Evolutionary conservation across 306 rosid species (phyloP).

Genomic region (Potentilla sterilis): DNA sequence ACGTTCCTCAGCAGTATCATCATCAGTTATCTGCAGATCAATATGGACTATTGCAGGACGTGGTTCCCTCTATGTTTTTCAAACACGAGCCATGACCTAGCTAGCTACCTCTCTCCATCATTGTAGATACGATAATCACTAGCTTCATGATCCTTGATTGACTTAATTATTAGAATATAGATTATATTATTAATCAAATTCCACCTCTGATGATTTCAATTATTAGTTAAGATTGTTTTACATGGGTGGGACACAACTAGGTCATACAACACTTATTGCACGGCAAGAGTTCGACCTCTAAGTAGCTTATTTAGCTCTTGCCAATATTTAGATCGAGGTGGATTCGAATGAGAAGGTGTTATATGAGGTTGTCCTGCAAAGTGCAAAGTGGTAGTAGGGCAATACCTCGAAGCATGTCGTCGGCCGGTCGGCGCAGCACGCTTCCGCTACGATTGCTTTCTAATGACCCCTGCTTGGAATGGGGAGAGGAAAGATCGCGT

Average conservation of each 20-base stretch:
- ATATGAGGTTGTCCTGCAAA: not conserved
- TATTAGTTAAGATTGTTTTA: not conserved
- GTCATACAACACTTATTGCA: not conserved
- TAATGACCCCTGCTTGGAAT: not conserved
- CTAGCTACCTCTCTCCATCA: not conserved
- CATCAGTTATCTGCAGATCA: conserved; percentile 36
- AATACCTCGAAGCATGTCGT: not conserved
- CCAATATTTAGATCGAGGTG: not conserved
- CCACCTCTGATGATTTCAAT: not conserved
- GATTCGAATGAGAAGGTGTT: not conserved
- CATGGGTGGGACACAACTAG: not conserved
- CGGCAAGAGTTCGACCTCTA: not conserved
- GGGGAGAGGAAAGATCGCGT: not conserved
- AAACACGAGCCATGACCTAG: conserved; percentile 47
- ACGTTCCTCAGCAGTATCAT: conserved; percentile 23
- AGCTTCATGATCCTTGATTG: conserved; percentile 9
- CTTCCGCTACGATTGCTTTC: not conserved
- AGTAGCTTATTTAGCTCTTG: not conserved
- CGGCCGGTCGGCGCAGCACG: not conserved
- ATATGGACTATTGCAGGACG: conserved; percentile 72
- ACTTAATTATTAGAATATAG: not conserved
- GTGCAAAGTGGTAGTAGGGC: not conserved
- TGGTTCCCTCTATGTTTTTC: conserved; percentile 66
- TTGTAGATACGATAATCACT: conserved; percentile 11
- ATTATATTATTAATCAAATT: not conserved